These are phyloP conservation scores for Talaromyces sp. DNA, from an alignment of 2,329 filamentous ascomycete species.

Conservation along the genomic window DNA sequence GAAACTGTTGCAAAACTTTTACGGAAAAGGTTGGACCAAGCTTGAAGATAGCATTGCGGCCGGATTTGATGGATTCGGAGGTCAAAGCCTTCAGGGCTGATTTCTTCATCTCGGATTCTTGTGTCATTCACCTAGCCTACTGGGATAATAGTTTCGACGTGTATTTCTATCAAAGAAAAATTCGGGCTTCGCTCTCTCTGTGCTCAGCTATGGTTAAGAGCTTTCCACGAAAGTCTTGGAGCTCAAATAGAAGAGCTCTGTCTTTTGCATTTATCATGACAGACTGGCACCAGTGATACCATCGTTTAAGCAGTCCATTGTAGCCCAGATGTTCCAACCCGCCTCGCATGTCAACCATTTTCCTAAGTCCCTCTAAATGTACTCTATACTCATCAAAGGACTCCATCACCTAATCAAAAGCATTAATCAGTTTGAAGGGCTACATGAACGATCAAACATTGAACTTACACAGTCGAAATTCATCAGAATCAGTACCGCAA, in stretches of 20 bases:
- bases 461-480: not conserved
- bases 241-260: not conserved
- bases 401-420: not conserved
- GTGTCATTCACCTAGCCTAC: not conserved
- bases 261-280: not conserved
- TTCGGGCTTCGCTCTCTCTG: not conserved
- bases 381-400: not conserved
- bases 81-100: not conserved
- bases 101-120: too few relatives aligned
- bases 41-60: constrained; percentile 23
- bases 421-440: not conserved
- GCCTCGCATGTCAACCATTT: not conserved
- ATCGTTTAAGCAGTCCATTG: not conserved
- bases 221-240: not conserved
- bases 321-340: not conserved
- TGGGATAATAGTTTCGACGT: too few relatives aligned
- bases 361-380: not conserved
- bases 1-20: constrained; percentile 26
- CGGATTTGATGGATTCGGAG: not conserved
- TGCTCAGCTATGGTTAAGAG: not conserved
- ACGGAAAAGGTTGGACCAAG: constrained; percentile 23
- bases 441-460: not conserved
- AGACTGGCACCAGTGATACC: not conserved
- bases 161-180: too few relatives aligned
- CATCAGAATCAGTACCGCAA: too few relatives aligned